Evolutionary conservation across 805 yeast genomes (phyloP), one percentile per base, ranked within the genome.

Genomic region (Candida glaebosa): DNA sequence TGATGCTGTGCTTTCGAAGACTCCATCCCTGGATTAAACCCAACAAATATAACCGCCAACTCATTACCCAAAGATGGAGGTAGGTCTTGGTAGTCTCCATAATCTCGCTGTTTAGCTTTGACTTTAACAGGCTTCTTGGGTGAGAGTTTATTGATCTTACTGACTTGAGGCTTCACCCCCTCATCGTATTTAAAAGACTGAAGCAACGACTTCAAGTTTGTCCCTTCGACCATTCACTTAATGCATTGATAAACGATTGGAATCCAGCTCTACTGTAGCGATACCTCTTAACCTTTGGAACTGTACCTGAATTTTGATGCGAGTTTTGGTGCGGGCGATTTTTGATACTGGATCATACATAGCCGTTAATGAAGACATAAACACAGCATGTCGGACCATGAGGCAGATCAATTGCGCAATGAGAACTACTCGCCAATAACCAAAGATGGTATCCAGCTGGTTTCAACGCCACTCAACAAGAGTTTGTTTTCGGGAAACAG

Each of bases 11-110:
- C 56, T 15, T 60, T 49, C 0, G 87, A 76, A 1, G 89, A 81
- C 50, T 70, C 71, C 3, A 79, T 58, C 2, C 90, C 86, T 0
- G 93, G 93, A 51, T 84, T 84, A 63, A 71, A 82, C 1, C 93
- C 93, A 3, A 84, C 69, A 49, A 84, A 84, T 3, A 84, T 68
- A 1, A 82, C 38, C 12, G 51, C 43, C 31, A 64, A 50, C 36
- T 54, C 39, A 2, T 42, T 38, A 14, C 47, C 37, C 17, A 69
- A 39, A 10, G 68, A 62, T 3, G 73, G 75, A 20, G 52, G 56
- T 8, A 67, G 52, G 28, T 66, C 67, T 14, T 53, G 44, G n/a
- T 14, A 28, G 7, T 16, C 31, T 9, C 14, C 31, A 28, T 28
- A 31, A 18, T 20, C 42, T 32, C 22, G 10, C 12, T 17, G 25